Evolutionary conservation across 306 rosid genomes (phyloP), one percentile per base, ranked within the genome.

Genomic region (Inga leiocalycina): DNA sequence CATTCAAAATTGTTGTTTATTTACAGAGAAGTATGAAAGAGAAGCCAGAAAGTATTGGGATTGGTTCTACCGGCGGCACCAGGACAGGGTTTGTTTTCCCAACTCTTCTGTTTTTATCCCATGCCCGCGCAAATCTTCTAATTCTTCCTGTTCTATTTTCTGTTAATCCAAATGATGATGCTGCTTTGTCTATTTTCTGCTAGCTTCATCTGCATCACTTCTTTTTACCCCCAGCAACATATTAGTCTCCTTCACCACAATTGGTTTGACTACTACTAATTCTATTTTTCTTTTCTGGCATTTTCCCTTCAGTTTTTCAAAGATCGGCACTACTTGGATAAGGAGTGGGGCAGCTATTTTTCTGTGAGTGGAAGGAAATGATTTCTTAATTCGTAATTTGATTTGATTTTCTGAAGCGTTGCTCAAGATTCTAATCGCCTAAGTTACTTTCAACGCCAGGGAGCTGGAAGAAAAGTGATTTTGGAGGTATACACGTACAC

Each of bases 41-140:
- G 98, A 94, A 72, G 99, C 98, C 54, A 96, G 88, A 81, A 92
- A 88, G 88, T 87, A 96, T 79, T 96, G 99, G 99, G 99, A 96
- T 87, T 86, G 92, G 46, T 96, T 96, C 88, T 96, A 96, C 86
- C 94, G 89, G 84, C 92, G 85, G 75, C 98, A 96, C 89, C 92
- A 89, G 84, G 97, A 92, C 81, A 91, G 76, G 89, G 98, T 94
- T 74, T 77, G 91, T 89, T 43, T 65, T 69, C 69, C 16, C 41
- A 41, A 52, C 51, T 48, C 54, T 22, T 30, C 4, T 20, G 75
- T 80, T 76, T 48, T 16, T 64, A n/a, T 54, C 12, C 56, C 37
- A 13, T 65, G 15, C 49, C 24, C 17, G 37, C 9, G 37, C 8
- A 71, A 44, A 16, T 22, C 56, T 12, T 37, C 3, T 12, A 24